phyloP scores from a whole-genome alignment of 2,329 filamentous ascomycete genomes.

The Cytospora chrysosperma region DNA sequence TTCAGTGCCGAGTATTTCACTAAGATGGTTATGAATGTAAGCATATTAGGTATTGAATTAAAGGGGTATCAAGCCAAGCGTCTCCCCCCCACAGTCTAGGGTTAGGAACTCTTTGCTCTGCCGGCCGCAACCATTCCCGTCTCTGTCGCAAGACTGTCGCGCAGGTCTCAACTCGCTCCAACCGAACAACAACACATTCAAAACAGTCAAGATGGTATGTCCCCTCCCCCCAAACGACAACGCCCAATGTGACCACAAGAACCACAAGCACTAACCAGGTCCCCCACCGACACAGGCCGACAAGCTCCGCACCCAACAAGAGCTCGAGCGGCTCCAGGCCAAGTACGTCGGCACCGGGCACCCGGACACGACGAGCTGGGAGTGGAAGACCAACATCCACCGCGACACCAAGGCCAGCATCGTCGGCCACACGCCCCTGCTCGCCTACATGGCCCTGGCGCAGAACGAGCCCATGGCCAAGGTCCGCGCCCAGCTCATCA shows the following conservation, averaged over 20 bases:
- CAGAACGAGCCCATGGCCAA: conserved; percentile 83
- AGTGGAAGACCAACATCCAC: conserved; percentile 94
- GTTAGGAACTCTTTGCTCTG: not conserved
- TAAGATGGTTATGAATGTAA: not conserved
- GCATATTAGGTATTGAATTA: not conserved
- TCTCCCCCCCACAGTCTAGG: not conserved
- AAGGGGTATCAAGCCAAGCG: not conserved
- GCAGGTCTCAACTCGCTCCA: not conserved
- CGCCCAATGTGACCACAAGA: not conserved
- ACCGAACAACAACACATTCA: conserved; percentile 5
- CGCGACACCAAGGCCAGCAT: conserved; percentile 90
- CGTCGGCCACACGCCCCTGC: conserved; percentile 82
- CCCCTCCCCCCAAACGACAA: not conserved
- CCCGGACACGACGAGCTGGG: conserved; percentile 94
- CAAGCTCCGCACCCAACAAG: conserved; percentile 95
- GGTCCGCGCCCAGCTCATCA: conserved; percentile 75
- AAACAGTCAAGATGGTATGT: conserved; percentile 18
- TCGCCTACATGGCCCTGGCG: conserved; percentile 86
- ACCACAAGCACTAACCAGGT: not conserved
- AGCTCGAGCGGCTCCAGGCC: conserved; percentile 93
- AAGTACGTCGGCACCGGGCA: conserved; percentile 96
- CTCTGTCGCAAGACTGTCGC: not conserved
- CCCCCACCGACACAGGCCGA: conserved; percentile 63
- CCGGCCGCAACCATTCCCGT: not conserved
- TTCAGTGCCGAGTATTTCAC: not conserved